Evolutionary conservation across 768 basidiomycete genomes (phyloP).

Genomic region (Piloderma croceum): DNA sequence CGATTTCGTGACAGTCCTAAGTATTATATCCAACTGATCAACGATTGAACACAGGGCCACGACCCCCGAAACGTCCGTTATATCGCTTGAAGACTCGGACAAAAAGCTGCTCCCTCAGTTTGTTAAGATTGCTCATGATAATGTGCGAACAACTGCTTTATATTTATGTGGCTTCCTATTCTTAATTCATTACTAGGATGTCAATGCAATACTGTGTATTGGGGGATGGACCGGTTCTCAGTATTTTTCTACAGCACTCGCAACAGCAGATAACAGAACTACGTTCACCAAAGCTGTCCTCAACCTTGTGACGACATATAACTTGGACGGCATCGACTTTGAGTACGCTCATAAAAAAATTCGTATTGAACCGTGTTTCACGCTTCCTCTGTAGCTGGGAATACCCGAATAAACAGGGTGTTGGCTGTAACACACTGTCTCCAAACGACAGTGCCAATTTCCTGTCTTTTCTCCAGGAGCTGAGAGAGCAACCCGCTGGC

Average conservation of each 20-base stretch:
- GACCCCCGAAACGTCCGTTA: constrained; percentile 14
- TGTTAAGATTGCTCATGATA: constrained; percentile 38
- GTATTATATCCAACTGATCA: not conserved
- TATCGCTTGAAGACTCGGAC: constrained; percentile 36
- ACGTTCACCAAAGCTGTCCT: constrained; percentile 58
- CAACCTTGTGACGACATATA: constrained; percentile 42
- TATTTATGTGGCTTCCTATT: not conserved
- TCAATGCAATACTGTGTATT: constrained; percentile 52
- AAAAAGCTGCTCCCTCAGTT: constrained; percentile 49
- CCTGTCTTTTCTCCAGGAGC: constrained; percentile 64
- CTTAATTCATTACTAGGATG: constrained; percentile 32
- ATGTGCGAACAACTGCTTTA: constrained; percentile 20
- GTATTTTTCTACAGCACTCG: constrained; percentile 60
- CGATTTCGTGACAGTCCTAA: not conserved
- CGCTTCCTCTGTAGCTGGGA: constrained; percentile 63
- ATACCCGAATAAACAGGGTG: constrained; percentile 63
- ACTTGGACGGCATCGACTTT: constrained; percentile 53
- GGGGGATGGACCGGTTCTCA: constrained; percentile 68
- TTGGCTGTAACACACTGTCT: constrained; percentile 63
- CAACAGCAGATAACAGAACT: constrained; percentile 50
- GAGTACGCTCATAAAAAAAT: constrained; percentile 20
- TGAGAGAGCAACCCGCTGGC: constrained; percentile 49
- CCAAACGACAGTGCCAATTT: constrained; percentile 68
- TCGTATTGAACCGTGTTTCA: not conserved
- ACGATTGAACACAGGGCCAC: not conserved